Evolutionary conservation across 306 rosid genomes (phyloP).

Genomic region (Cucurbita argyrosperma): DNA sequence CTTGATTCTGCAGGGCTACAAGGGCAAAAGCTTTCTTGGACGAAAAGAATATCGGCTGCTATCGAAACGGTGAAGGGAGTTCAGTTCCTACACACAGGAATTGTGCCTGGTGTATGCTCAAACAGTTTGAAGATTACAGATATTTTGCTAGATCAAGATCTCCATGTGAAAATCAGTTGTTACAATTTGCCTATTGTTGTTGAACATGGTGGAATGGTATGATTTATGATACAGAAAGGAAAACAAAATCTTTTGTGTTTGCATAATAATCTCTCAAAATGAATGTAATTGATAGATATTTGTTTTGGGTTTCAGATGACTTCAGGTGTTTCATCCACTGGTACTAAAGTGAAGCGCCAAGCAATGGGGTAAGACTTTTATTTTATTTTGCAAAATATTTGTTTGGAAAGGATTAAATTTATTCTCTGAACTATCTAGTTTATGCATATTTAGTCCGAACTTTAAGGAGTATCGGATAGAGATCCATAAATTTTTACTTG

Average conservation of each 20-base stretch:
- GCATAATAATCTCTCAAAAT: not conserved
- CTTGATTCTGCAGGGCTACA: conserved; percentile 34
- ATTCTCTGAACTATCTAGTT: too few species aligned
- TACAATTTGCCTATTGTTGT: conserved; percentile 49
- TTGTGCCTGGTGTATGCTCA: conserved; percentile 71
- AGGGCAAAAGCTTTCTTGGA: conserved; percentile 56
- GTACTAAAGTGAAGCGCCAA: conserved; percentile 44
- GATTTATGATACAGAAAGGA: conserved; percentile 17
- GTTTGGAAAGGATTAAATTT: too few species aligned
- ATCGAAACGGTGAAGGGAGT: conserved; percentile 76
- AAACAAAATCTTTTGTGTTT: not conserved
- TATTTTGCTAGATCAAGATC: conserved; percentile 55
- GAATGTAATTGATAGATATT: not conserved
- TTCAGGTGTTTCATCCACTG: conserved; percentile 26
- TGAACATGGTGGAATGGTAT: conserved; percentile 47
- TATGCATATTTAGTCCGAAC: too few species aligned
- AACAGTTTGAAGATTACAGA: conserved; percentile 74
- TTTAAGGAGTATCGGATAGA: too few species aligned
- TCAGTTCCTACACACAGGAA: conserved; percentile 92
- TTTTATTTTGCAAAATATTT: not conserved
- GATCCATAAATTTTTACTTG: too few species aligned
- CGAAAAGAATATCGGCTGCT: conserved; percentile 70
- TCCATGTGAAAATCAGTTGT: conserved; percentile 62
- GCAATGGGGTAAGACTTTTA: conserved; percentile 25
- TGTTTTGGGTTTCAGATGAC: conserved; percentile 28